Percentiles rank a stretch among this genome's conserved stretches.
phyloP scores from a whole-genome alignment of 768 basidiomycete genomes.

The Serendipita sp. region DNA sequence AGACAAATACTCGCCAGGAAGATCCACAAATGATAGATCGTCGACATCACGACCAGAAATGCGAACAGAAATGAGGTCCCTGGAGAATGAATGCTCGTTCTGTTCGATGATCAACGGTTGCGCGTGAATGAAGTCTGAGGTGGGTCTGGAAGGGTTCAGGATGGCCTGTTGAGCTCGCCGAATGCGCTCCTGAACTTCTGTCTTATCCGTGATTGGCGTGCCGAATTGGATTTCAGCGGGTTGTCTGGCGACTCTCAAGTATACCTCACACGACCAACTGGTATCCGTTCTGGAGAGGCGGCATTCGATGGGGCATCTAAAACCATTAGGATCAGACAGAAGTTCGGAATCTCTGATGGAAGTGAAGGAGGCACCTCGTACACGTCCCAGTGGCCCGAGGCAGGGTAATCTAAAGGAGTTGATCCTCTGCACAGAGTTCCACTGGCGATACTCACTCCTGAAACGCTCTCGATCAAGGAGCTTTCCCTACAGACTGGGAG shows the following conservation, averaged over 20 bases:
- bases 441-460: conserved; percentile 15
- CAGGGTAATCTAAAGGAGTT: conserved; percentile 4
- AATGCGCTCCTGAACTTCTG: conserved; percentile 10
- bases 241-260: conserved; percentile 12
- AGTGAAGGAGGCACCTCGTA: not conserved
- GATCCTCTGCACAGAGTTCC: not conserved
- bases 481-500: conserved; percentile 62
- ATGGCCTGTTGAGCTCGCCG: conserved; percentile 16
- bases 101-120: not conserved
- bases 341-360: no score
- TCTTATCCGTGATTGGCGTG: conserved; percentile 3
- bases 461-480: conserved; percentile 61
- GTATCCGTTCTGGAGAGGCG: conserved; percentile 7
- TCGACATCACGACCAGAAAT: conserved; percentile 44
- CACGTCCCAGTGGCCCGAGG: conserved; percentile 7
- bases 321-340: not conserved
- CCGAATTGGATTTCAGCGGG: conserved; percentile 12
- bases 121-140: conserved; percentile 5
- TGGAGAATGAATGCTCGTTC: conserved; percentile 26
- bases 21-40: conserved; percentile 48
- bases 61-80: conserved; percentile 38
- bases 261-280: conserved; percentile 13
- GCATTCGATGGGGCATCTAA: conserved; percentile 14
- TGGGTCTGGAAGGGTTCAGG: conserved; percentile 12
- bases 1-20: conserved; percentile 28